phyloP scores from a whole-genome alignment of 257 asterid species.

The Nicotiana noctiflora region DNA sequence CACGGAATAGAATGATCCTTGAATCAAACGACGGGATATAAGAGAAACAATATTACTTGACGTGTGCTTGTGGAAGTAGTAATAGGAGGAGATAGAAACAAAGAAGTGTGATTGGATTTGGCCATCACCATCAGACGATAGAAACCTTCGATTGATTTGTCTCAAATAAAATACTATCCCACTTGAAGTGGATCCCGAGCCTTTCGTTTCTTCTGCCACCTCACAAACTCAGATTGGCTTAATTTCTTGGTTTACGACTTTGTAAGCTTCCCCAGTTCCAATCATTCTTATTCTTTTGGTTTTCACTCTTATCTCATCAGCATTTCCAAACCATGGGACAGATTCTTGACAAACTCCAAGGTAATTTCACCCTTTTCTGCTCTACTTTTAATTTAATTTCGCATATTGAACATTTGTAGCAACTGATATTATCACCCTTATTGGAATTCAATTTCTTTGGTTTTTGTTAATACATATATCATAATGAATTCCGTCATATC shows the following conservation, averaged over 20 bases:
- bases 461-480: neutral
- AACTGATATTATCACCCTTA: neutral
- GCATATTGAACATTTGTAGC: neutral
- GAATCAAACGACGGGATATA: no score
- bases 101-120: no score
- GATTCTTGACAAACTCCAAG: slow-evolving; percentile 60
- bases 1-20: no score
- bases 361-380: slow-evolving; percentile 23
- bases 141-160: neutral
- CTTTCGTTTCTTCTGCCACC: slow-evolving; percentile 14
- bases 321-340: slow-evolving; percentile 64
- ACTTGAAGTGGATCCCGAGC: slow-evolving; percentile 31
- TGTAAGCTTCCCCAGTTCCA: neutral
- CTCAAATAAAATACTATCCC: neutral
- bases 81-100: no score
- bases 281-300: neutral
- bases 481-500: neutral
- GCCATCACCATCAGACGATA: neutral
- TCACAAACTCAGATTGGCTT: neutral
- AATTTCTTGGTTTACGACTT: neutral
- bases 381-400: neutral
- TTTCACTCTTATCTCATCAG: neutral
- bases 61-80: no score
- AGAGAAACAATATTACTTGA: no score
- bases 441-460: neutral